Base-by-base conservation (phyloP, 2,329 filamentous ascomycete genomes). In the Aspergillus sp. region DNA sequence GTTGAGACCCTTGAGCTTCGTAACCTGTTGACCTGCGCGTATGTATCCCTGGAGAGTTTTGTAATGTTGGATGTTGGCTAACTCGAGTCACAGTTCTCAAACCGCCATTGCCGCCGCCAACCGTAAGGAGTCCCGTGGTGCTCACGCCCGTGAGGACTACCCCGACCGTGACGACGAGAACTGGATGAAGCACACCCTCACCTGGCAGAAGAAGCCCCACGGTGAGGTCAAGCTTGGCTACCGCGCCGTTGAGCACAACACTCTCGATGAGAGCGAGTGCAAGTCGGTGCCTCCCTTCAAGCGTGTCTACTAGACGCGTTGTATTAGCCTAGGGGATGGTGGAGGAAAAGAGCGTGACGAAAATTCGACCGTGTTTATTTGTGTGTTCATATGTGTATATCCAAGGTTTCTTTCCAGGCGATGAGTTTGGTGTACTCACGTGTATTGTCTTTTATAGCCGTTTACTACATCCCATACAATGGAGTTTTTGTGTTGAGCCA, bases 131-230 rank as follows among this genome's bases (percentile, higher is more conserved):
- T 96, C 92, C 59, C 91, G 95, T 82, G 95, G 95, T 76, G 95
- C 95, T 23, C 95, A 99, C 80, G 95, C 95, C 67, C 90, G 95
- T 68, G 95, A 99, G 83, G 95, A 99, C 77, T 98, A 79, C 85
- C 94, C 94, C 60, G 93, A 98, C 17, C 90, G 95, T 83, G 91
- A 98, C 75, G 95, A 99, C 76, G 84, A 88, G 79, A 90, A 96
- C 79, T 98, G 94, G 94, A 97, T 97, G 94, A 98, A 98, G 89
- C 95, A 99, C 86, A 96, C 92, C 49, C 86, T 99, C 63, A 92
- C 89, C 68, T 99, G 90, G 90, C 95, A 99, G 85, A 96, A 92
- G 89, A 78, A 88, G 75, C 91, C 93, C 36, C 94, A 98, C 73
- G 90, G 90, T 75, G 87, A 92, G 81, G 87, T 95, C 58, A 90